Evolutionary conservation across 1,139 yeast species (phyloP).

Genomic region (Zygoascus meyerae): DNA sequence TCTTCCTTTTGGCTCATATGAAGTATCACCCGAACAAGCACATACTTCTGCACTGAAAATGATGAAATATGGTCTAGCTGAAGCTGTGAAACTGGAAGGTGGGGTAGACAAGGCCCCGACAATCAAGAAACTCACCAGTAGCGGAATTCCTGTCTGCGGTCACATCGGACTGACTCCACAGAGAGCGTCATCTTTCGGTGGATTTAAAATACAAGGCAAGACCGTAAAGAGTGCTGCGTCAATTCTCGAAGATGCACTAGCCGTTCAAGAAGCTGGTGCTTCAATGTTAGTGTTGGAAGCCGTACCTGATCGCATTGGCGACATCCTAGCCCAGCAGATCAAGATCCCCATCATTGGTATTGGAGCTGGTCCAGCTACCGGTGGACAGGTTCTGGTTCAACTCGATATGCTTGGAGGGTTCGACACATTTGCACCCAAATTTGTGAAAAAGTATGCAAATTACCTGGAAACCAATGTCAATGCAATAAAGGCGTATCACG

Average conservation of each 20-base stretch:
- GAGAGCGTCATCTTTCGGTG: conserved; percentile 70
- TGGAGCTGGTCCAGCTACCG: conserved; percentile 82
- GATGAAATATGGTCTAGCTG: conserved; percentile 59
- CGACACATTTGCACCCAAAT: conserved; percentile 57
- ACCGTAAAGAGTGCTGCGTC: conserved; percentile 49
- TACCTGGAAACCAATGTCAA: conserved; percentile 45
- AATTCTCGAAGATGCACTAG: conserved; percentile 63
- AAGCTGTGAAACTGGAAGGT: conserved; percentile 86
- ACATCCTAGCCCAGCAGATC: conserved; percentile 53
- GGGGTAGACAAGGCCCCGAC: conserved; percentile 51
- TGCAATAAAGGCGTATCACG: conserved; percentile 50
- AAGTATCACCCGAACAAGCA: conserved; percentile 59
- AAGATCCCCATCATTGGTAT: conserved; percentile 86
- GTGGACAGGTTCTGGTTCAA: conserved; percentile 88
- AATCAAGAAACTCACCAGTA: conserved; percentile 46
- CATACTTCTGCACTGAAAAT: conserved; percentile 55
- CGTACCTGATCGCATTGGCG: conserved; percentile 71
- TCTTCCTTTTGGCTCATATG: conserved; percentile 84
- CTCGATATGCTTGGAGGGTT: conserved; percentile 73
- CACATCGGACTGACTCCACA: conserved; percentile 95
- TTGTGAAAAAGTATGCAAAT: conserved; percentile 65
- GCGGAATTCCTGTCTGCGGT: conserved; percentile 88
- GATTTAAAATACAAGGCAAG: conserved; percentile 81
- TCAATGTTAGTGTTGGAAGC: conserved; percentile 78
- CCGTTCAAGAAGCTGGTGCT: conserved; percentile 71